These are phyloP conservation scores for Acrocalymma vagum DNA, from an alignment of 2,329 filamentous ascomycete species.

Conservation along the genomic window DNA sequence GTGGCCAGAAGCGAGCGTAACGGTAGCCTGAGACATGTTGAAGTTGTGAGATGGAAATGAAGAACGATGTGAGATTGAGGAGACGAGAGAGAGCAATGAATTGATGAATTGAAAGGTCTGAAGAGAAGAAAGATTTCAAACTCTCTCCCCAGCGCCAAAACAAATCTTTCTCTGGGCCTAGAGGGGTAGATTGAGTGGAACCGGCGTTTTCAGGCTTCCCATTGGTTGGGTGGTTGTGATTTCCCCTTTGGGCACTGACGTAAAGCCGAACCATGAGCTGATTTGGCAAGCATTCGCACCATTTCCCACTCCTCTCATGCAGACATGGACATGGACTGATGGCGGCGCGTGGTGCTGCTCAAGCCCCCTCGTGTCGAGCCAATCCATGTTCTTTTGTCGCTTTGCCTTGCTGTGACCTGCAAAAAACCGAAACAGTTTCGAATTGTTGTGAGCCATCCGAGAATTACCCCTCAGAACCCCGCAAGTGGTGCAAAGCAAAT, in stretches of 20 bases:
- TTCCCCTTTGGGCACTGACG: constrained; percentile 14
- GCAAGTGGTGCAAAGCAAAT: constrained; percentile 4
- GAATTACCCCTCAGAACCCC: constrained; percentile 11
- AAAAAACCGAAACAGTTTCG: no score
- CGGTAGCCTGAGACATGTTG: constrained; percentile 48
- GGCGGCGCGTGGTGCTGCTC: no score
- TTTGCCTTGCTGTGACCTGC: no score
- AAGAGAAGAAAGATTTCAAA: neutral
- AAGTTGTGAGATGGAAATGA: neutral
- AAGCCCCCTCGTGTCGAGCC: no score
- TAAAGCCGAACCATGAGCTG: neutral
- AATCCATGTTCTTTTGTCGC: no score
- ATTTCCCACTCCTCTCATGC: no score
- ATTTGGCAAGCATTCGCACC: no score
- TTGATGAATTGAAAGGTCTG: neutral
- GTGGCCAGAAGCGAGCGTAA: constrained; percentile 71
- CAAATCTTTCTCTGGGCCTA: constrained; percentile 7
- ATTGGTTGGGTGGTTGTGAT: constrained; percentile 18
- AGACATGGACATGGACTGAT: no score
- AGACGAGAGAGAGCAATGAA: no score
- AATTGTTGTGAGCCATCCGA: no score
- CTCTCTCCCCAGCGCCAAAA: neutral
- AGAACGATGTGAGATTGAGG: no score
- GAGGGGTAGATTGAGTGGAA: constrained; percentile 2
- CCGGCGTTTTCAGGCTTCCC: constrained; percentile 1